Evolutionary conservation across 2,329 filamentous ascomycete genomes (phyloP), one percentile per base, ranked within the genome.

Genomic region (Exophiala sp.): DNA sequence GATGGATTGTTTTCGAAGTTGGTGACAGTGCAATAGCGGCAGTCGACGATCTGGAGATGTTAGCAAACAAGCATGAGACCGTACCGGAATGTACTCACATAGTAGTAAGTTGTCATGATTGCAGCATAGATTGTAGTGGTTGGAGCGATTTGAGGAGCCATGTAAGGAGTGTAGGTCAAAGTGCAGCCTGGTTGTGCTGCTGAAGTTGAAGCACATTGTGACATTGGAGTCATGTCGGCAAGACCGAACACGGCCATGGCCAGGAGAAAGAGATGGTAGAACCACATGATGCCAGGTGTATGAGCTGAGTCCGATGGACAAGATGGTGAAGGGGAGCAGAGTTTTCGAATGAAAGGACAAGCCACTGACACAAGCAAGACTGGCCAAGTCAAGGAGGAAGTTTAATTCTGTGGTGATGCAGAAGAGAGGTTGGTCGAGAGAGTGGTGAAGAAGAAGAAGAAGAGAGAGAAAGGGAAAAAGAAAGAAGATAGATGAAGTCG

Each of bases 31-130:
- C 61, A 62, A 40, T 54, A 50, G 29, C 39, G 21, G 35, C 62
- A 64, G 46, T 64, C 59, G 29, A 64, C 60, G 44, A 54, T 56
- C 62, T 63, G 44, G 12, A 20, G 5, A 29, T 43, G 49, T 55
- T 41, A 56, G 47, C 44, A 18, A 21, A 38, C 18, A 6, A 29
- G 16, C 10, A 9, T 12, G 20, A 10, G 12, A 9, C 18, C 12
- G 24, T 38, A n/a, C 8, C 12, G n/a, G 35, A 32, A 5, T 20
- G 8, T 4, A 51, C 52, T 51, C 50, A 63, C 60, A 47, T 59
- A 60, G 47, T 53, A 48, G 40, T 54, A 54, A 5, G 50, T 58
- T 18, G 62, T 63, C 56, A 61, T 56, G 50, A 64, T 57, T 29
- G 48, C 55, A 21, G 39, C 44, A 34, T 59, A 64, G 50, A 61